These are phyloP conservation scores for Agroathelia rolfsii DNA, from an alignment of 1,284 basidiomycete genomes.

Conservation along the genomic window DNA sequence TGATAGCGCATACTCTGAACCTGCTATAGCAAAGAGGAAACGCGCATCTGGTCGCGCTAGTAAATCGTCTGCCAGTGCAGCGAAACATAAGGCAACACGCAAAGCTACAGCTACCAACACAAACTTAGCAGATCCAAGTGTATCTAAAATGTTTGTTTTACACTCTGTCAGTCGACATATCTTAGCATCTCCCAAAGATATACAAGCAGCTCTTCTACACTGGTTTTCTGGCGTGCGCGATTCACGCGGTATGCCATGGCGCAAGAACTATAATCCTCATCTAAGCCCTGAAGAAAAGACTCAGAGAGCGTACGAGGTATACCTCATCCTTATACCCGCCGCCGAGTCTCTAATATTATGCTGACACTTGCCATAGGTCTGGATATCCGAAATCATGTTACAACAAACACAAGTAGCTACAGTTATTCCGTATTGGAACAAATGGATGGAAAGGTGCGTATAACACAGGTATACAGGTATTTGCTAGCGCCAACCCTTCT, in stretches of 20 bases:
- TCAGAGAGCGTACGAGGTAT: conserved; percentile 74
- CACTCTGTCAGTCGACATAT: conserved; percentile 26
- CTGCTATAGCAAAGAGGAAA: no score
- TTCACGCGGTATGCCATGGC: conserved; percentile 78
- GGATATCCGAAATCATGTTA: conserved; percentile 93
- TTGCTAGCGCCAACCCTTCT: conserved; percentile 8
- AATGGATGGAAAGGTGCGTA: conserved; percentile 71
- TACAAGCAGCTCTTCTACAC: conserved; percentile 38
- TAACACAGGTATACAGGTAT: conserved; percentile 8
- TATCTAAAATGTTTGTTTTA: conserved; percentile 10
- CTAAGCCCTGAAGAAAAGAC: conserved; percentile 41
- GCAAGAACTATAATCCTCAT: conserved; percentile 53
- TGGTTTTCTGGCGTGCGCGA: conserved; percentile 66
- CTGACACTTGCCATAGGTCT: conserved; percentile 42
- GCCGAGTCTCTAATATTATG: conserved; percentile 2
- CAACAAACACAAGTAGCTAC: conserved; percentile 92
- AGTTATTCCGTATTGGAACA: conserved; percentile 83
- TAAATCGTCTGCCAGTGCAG: no score
- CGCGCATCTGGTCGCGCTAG: no score
- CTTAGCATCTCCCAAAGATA: conserved; percentile 24
- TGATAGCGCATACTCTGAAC: no score
- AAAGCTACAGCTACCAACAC: no score
- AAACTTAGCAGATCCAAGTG: no score
- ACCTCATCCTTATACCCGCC: conserved; percentile 3
- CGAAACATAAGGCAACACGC: no score